These are phyloP conservation scores for Pseudopithomyces chartarum DNA, from an alignment of 2,329 filamentous ascomycete genomes.

Conservation along the genomic window DNA sequence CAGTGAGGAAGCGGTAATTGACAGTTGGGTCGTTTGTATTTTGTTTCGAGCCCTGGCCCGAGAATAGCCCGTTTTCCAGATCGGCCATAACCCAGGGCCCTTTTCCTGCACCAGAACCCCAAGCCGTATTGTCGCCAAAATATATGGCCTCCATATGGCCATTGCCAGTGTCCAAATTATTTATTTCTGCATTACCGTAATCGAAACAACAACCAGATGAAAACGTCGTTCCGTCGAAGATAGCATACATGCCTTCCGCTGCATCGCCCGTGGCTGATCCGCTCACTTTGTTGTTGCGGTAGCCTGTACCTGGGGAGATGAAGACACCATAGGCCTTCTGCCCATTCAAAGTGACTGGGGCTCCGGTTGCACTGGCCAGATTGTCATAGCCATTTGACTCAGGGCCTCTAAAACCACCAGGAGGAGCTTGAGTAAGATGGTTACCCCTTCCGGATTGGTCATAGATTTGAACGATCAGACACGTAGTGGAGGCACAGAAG, in stretches of 20 bases:
- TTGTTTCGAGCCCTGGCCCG: constrained; percentile 52
- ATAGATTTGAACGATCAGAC: constrained; percentile 67
- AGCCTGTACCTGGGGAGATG: constrained; percentile 65
- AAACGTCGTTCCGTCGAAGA: constrained; percentile 65
- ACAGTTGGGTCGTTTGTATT: constrained; percentile 61
- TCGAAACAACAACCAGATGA: constrained; percentile 61
- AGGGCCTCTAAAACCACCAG: constrained; percentile 62
- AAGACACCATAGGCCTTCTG: constrained; percentile 69
- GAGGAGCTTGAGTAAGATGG: constrained; percentile 66
- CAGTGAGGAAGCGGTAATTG: constrained; percentile 61
- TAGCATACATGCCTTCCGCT: constrained; percentile 65
- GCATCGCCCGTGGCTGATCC: constrained; percentile 61
- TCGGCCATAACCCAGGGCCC: constrained; percentile 74
- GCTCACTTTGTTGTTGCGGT: constrained; percentile 61
- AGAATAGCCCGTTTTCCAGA: constrained; percentile 70
- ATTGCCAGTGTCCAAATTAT: constrained; percentile 56
- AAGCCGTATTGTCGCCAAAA: constrained; percentile 60
- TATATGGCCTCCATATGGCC: constrained; percentile 74
- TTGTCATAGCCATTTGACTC: constrained; percentile 64
- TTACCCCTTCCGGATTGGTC: constrained; percentile 68
- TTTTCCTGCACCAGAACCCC: constrained; percentile 62
- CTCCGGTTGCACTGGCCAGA: constrained; percentile 62
- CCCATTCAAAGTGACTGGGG: constrained; percentile 65
- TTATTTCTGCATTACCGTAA: constrained; percentile 51
- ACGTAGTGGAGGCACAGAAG: constrained; percentile 66